Evolutionary conservation across 495 filamentous ascomycete species (phyloP), one percentile per base, ranked within the genome.

Genomic region (Pseudotulostoma volvatum): DNA sequence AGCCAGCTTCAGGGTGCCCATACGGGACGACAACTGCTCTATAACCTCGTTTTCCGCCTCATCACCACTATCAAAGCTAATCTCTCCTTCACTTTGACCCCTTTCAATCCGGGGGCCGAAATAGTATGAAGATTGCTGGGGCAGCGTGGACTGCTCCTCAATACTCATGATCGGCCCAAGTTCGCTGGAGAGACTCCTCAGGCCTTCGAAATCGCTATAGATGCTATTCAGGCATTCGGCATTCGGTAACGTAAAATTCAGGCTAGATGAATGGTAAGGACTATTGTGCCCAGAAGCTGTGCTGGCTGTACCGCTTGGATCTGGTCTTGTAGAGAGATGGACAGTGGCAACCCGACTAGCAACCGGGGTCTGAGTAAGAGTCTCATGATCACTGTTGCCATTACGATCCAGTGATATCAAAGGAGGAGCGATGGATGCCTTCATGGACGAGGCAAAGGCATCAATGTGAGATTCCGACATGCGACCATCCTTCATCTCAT

Each of bases 1-100:
- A 0, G 66, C 61, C 21, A 69, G 56, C 39, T 67, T 64, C 21
- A 69, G 36, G 4, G 58, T 62, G 3, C 66, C 66, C 18, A 69
- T 64, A n/a, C 62, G 59, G 49, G 61, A 45, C 4, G 60, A 63
- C 9, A 66, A 44, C 33, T 66, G 62, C 33, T 66, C 60, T 14
- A 64, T 66, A 3, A 66, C 60, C 25, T 64, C 57, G 18, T 56
- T 60, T 33, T 64, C 59, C 2, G 62, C 60, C 33, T 66, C 62
- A 31, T 64, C 48, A 5, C 52, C 63, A 33, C 56, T 63, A 13
- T 67, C 61, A n/a, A n/a, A n/a, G n/a, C n/a, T n/a, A n/a, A n/a
- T n/a, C n/a, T n/a, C n/a, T n/a, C n/a, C n/a, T n/a, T n/a, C n/a
- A n/a, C n/a, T n/a, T n/a, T n/a, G n/a, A n/a, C n/a, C n/a, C n/a